These are phyloP conservation scores for Tulasnella sp. DNA, from an alignment of 768 basidiomycete genomes.

Conservation along the genomic window DNA sequence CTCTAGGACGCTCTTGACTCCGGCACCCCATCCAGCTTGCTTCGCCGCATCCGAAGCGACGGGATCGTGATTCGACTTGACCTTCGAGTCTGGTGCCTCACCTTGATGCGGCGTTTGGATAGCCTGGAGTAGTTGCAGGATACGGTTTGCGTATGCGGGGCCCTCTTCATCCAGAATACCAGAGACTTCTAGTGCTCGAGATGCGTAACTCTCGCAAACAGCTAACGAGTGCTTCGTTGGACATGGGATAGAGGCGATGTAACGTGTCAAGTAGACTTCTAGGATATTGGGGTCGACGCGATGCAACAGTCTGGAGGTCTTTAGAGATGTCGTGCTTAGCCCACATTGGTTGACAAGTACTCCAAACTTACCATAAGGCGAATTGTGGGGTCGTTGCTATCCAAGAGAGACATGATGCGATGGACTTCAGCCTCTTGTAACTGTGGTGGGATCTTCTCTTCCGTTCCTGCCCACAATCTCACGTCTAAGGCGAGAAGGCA, in stretches of 20 bases:
- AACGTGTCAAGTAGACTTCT: conserved; percentile 36
- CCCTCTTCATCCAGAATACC: conserved; percentile 30
- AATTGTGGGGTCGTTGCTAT: conserved; percentile 45
- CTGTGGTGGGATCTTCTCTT: conserved; percentile 32
- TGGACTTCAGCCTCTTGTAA: conserved; percentile 51
- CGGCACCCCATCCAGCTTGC: conserved; percentile 20
- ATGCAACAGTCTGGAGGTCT: conserved; percentile 51
- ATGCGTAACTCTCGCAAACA: conserved; percentile 9
- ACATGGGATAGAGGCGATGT: neutral
- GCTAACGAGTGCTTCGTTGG: neutral
- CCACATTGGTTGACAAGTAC: neutral
- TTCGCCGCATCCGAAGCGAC: neutral
- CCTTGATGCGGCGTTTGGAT: conserved; percentile 31
- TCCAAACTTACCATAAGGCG: conserved; percentile 44
- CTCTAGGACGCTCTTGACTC: conserved; percentile 9
- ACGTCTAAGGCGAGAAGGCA: conserved; percentile 51
- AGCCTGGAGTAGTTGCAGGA: conserved; percentile 45
- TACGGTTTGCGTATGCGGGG: conserved; percentile 28
- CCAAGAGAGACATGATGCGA: conserved; percentile 52
- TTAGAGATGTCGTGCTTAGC: neutral
- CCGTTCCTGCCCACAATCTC: conserved; percentile 54
- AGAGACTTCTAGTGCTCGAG: conserved; percentile 1
- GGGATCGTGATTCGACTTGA: conserved; percentile 14
- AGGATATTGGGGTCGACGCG: conserved; percentile 49
- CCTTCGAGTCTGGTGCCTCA: conserved; percentile 21